Percentiles rank a stretch among this genome's conserved stretches.
These are phyloP conservation scores for Penicillium subrubescens DNA, from an alignment of 495 filamentous ascomycete species.

Conservation along the genomic window DNA sequence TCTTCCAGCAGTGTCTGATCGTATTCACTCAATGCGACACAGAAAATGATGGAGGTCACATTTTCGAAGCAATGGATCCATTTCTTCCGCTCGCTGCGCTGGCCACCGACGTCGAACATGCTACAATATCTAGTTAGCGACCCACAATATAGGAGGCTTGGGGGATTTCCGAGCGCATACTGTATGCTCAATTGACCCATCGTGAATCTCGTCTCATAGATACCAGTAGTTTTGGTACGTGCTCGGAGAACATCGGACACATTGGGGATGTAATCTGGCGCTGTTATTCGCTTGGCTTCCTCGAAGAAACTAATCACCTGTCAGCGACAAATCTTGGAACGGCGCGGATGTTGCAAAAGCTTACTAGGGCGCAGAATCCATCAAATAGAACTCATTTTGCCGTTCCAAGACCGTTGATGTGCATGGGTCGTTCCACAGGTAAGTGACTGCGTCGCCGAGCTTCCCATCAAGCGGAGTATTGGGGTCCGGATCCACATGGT, in stretches of 20 bases:
- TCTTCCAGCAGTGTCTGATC: slow-evolving; percentile 96
- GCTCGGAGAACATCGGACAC: slow-evolving; percentile 94
- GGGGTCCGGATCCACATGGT: slow-evolving; percentile 86
- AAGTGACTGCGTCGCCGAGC: slow-evolving; percentile 79
- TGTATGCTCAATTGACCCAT: slow-evolving; percentile 99
- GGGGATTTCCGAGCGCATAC: slow-evolving; percentile 56
- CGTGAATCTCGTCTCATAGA: slow-evolving; percentile 96
- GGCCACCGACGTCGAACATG: slow-evolving; percentile 99
- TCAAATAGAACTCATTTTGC: slow-evolving; percentile 96
- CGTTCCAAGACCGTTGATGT: slow-evolving; percentile 86
- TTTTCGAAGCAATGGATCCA: slow-evolving; percentile 99
- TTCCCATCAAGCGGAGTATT: slow-evolving; percentile 75
- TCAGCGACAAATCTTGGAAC: slow-evolving; percentile 7
- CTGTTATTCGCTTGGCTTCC: slow-evolving; percentile 83
- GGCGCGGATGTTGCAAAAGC: slow-evolving; percentile 30
- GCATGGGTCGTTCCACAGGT: slow-evolving; percentile 87
- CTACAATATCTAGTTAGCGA: slow-evolving; percentile 46
- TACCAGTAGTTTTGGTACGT: slow-evolving; percentile 98
- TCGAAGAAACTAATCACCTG: slow-evolving; percentile 78
- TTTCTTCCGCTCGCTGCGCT: slow-evolving; percentile 96
- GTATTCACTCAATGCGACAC: slow-evolving; percentile 96
- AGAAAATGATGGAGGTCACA: slow-evolving; percentile 99
- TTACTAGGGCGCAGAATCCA: slow-evolving; percentile 99
- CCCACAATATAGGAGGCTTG: background rate
- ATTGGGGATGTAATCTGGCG: slow-evolving; percentile 80